These are phyloP conservation scores for Verticillium longisporum DNA, from an alignment of 2,329 filamentous ascomycete genomes.

Conservation along the genomic window DNA sequence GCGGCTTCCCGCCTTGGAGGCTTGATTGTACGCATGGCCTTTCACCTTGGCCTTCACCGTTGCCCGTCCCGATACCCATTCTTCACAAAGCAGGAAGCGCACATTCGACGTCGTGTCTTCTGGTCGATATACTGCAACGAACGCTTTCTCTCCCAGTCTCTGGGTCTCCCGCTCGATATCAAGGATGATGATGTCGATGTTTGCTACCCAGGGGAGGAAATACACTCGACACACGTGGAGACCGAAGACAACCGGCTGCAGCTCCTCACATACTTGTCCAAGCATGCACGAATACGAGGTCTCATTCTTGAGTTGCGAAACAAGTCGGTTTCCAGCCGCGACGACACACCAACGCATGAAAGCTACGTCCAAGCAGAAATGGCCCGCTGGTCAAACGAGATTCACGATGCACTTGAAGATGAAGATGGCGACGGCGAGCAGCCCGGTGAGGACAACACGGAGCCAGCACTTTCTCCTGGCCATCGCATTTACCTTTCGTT, in stretches of 20 bases:
- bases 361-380: slow-evolving; percentile 40
- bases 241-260: slow-evolving; percentile 21
- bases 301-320: slow-evolving; percentile 45
- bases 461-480: slow-evolving; percentile 17
- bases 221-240: slow-evolving; percentile 22
- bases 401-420: slow-evolving; percentile 39
- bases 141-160: slow-evolving; percentile 46
- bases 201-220: slow-evolving; percentile 43
- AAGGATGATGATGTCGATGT: slow-evolving; percentile 53
- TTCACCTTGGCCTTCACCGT: slow-evolving; percentile 51
- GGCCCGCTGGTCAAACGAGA: slow-evolving; percentile 45
- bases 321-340: slow-evolving; percentile 38
- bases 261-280: slow-evolving; percentile 32
- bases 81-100: slow-evolving; percentile 37
- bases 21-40: slow-evolving; percentile 46
- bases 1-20: slow-evolving; percentile 50
- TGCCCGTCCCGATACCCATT: slow-evolving; percentile 46
- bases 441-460: slow-evolving; percentile 5
- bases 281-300: slow-evolving; percentile 41
- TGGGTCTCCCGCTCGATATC: slow-evolving; percentile 47
- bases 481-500: slow-evolving; percentile 35
- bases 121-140: slow-evolving; percentile 52
- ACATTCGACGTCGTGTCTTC: slow-evolving; percentile 44
- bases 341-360: slow-evolving; percentile 32
- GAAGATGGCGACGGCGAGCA: slow-evolving; percentile 15